phyloP scores from a whole-genome alignment of 257 asterid genomes.

The Leonotis leonurus region DNA sequence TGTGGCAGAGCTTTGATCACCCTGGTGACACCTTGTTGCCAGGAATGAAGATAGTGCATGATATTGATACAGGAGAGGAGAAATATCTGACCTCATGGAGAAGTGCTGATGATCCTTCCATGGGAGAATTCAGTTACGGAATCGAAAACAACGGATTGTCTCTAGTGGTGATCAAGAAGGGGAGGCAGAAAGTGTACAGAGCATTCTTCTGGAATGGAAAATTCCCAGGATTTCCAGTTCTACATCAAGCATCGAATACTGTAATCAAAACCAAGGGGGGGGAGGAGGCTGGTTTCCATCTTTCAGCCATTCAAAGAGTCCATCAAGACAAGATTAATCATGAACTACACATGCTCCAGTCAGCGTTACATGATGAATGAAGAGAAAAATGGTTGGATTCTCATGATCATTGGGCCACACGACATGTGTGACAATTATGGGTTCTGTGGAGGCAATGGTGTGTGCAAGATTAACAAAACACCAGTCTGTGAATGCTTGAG shows the following conservation, averaged over 20 bases:
- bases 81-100: too few relatives aligned
- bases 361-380: conserved; percentile 8
- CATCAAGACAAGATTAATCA: neutral
- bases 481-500: conserved; percentile 28
- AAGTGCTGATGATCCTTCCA: neutral
- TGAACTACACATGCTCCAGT: too few relatives aligned
- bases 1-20: neutral
- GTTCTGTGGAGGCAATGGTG: conserved; percentile 28
- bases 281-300: neutral
- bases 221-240: neutral
- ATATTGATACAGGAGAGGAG: too few relatives aligned
- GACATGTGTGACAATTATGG: conserved; percentile 30
- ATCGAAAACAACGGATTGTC: conserved; percentile 11
- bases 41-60: too few relatives aligned
- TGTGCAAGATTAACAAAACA: conserved; percentile 20
- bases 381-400: neutral
- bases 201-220: conserved; percentile 5
- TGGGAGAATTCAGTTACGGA: neutral
- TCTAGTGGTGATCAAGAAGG: neutral
- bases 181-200: neutral
- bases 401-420: neutral
- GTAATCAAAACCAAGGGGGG: neutral
- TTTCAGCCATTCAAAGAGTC: neutral
- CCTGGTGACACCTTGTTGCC: too few relatives aligned
- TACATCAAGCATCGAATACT: too few relatives aligned